These are phyloP conservation scores for Yamadazyma jaroonii DNA, from an alignment of 1,139 yeast genomes.

Conservation along the genomic window DNA sequence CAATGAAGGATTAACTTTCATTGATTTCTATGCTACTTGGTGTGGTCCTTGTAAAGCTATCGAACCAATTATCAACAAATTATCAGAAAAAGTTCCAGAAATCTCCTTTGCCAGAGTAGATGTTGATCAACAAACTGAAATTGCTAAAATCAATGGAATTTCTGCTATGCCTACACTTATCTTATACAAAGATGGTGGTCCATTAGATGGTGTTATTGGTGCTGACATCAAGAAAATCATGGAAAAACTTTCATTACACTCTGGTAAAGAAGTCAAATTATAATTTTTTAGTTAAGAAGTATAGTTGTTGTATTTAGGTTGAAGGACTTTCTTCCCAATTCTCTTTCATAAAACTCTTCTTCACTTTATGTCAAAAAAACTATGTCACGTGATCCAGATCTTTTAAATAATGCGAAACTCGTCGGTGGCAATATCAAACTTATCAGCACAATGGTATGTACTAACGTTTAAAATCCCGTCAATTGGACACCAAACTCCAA, in stretches of 20 bases:
- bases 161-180: constrained; percentile 89
- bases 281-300: no score
- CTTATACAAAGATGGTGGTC: constrained; percentile 73
- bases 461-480: background rate
- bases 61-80: constrained; percentile 35
- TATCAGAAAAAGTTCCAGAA: constrained; percentile 37
- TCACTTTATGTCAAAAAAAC: no score
- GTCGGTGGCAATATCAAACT: constrained; percentile 10
- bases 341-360: no score
- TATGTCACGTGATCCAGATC: constrained; percentile 2
- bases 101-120: constrained; percentile 33
- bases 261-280: constrained; percentile 10
- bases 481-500: no score
- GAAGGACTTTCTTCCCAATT: no score
- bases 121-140: constrained; percentile 57
- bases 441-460: constrained; percentile 4
- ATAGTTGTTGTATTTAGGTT: no score
- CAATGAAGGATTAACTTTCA: constrained; percentile 29
- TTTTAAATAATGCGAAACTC: constrained; percentile 2
- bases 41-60: constrained; percentile 48
- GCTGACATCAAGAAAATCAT: constrained; percentile 34
- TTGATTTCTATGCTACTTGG: constrained; percentile 47
- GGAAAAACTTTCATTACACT: constrained; percentile 10
- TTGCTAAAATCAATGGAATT: constrained; percentile 72
- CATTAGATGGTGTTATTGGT: constrained; percentile 74